These are phyloP conservation scores for Kazachstania sp. DNA, from an alignment of 1,139 yeast species.

Conservation along the genomic window DNA sequence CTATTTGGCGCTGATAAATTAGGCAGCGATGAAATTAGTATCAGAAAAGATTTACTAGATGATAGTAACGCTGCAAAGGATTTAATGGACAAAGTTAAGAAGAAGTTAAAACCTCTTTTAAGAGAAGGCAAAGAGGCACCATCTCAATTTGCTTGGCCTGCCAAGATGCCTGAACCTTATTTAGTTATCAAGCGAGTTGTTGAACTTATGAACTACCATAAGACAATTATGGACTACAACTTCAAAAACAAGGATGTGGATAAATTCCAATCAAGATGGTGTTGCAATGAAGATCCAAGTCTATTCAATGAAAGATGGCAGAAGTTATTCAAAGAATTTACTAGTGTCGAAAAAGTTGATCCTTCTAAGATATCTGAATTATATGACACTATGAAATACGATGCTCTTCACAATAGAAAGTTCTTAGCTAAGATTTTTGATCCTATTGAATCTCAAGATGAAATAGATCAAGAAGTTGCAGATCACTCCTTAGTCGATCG, in stretches of 20 bases:
- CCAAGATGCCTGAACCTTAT: slow-evolving; percentile 95
- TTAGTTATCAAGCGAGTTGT: slow-evolving; percentile 89
- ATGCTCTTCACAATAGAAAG: slow-evolving; percentile 89
- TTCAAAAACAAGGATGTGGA: slow-evolving; percentile 59
- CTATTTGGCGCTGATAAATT: slow-evolving; percentile 65
- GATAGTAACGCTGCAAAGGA: slow-evolving; percentile 98
- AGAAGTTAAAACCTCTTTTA: slow-evolving; percentile 85
- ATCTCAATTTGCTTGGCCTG: slow-evolving; percentile 99
- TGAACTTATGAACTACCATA: slow-evolving; percentile 90
- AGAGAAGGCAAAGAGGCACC: slow-evolving; percentile 97
- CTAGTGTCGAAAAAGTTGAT: slow-evolving; percentile 90
- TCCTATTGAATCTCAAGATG: slow-evolving; percentile 47
- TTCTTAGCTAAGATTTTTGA: slow-evolving; percentile 77
- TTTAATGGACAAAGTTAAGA: slow-evolving; percentile 94
- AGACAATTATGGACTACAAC: slow-evolving; percentile 74
- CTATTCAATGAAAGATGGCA: slow-evolving; percentile 96
- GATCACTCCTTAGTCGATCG: slow-evolving; percentile 61
- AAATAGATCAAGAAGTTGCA: slow-evolving; percentile 45
- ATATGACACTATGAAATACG: slow-evolving; percentile 97
- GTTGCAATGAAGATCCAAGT: slow-evolving; percentile 91
- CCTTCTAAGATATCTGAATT: slow-evolving; percentile 95
- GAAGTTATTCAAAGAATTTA: slow-evolving; percentile 85
- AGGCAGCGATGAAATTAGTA: slow-evolving; percentile 71
- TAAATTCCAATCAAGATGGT: slow-evolving; percentile 75
- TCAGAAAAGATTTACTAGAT: slow-evolving; percentile 85